Conservation (phyloP, 495 filamentous ascomycete genomes). For the Daldinia concentrica region DNA sequence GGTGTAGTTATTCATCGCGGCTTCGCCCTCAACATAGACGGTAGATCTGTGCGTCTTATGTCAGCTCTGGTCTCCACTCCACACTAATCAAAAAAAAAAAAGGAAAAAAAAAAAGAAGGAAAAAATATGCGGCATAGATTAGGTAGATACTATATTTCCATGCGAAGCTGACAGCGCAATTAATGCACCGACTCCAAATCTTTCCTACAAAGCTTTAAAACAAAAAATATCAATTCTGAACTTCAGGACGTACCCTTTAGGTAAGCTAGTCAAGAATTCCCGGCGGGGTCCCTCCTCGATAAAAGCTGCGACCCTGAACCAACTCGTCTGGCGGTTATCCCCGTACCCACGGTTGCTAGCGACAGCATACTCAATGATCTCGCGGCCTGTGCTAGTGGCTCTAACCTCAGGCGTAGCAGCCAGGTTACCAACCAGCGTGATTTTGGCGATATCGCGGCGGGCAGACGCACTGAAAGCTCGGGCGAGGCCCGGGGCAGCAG, state of each 20-base stretch:
- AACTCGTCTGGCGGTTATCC: conserved; percentile 76
- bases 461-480: conserved; percentile 66
- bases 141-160: background rate
- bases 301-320: conserved; percentile 78
- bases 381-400: conserved; percentile 70
- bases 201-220: background rate
- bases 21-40: conserved; percentile 79
- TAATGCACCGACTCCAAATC: background rate
- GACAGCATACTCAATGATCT: conserved; percentile 74
- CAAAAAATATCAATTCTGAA: background rate
- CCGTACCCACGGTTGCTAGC: conserved; percentile 64
- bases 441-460: conserved; percentile 65
- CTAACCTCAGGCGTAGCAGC: conserved; percentile 73
- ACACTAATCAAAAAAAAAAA: background rate
- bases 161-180: background rate
- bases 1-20: conserved; percentile 65
- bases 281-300: conserved; percentile 65
- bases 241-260: conserved; percentile 75
- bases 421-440: conserved; percentile 82
- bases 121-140: background rate
- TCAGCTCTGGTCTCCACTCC: conserved; percentile 9
- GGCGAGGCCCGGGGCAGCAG: conserved; percentile 50
- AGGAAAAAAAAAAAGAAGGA: background rate
- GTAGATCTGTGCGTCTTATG: conserved; percentile 50
- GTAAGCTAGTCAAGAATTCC: conserved; percentile 70